A percentile compares a stretch with the other conserved stretches of the same genome.
These are phyloP conservation scores for Elsinoe arachidis DNA, from an alignment of 2,329 filamentous ascomycete genomes.

Conservation along the genomic window DNA sequence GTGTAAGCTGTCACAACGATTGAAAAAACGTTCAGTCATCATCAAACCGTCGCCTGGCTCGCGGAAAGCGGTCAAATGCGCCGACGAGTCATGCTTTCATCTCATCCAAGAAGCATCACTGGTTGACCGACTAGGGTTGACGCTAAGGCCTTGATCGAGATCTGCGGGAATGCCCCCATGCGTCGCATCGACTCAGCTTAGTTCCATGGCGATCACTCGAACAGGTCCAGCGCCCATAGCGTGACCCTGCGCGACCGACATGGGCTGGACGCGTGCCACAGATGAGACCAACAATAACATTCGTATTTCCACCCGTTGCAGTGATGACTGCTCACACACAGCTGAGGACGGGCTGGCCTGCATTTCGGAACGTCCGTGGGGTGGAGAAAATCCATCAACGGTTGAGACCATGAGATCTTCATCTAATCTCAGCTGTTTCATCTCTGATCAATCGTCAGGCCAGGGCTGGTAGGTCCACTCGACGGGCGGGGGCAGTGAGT, in stretches of 20 bases:
- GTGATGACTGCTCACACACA: neutral
- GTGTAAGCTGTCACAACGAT: neutral
- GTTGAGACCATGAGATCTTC: conserved; percentile 5
- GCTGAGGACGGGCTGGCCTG: neutral
- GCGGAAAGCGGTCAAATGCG: conserved; percentile 3
- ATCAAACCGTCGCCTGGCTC: neutral
- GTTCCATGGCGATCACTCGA: conserved; percentile 1
- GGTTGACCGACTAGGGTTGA: conserved; percentile 8
- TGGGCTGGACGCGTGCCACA: conserved; percentile 1
- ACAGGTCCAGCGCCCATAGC: neutral
- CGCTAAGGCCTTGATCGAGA: conserved; percentile 12
- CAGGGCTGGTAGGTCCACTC: neutral
- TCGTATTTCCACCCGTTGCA: neutral
- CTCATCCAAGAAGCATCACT: neutral
- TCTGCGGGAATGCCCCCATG: conserved; percentile 13
- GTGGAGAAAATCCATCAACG: neutral
- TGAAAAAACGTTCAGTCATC: conserved; percentile 7
- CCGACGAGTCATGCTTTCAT: conserved; percentile 7
- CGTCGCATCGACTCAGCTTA: conserved; percentile 10
- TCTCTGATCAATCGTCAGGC: conserved; percentile 5
- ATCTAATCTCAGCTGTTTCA: conserved; percentile 14
- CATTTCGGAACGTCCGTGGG: neutral
- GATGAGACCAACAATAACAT: neutral
- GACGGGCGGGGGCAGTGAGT: neutral
- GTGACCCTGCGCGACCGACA: neutral